A percentile compares a stretch with the other conserved stretches of the same genome.
Conservation (phyloP, 805 yeast genomes). For the Barnettozyma populi region DNA sequence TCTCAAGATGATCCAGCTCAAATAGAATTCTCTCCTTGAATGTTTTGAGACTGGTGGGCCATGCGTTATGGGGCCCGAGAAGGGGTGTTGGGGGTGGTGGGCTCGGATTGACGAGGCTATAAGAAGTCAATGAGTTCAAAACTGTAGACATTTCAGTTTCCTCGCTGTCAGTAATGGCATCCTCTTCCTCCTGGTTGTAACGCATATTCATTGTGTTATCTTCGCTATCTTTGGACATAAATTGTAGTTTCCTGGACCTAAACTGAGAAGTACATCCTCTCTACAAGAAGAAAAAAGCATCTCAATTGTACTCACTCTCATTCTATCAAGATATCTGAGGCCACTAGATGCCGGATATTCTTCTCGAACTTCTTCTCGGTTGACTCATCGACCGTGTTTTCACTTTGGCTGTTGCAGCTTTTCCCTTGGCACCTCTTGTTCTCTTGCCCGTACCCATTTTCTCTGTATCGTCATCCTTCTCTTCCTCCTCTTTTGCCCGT, state of each 20-base stretch:
- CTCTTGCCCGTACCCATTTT: constrained; percentile 1
- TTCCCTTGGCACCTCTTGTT: constrained; percentile 14
- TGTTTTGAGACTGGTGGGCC: background rate
- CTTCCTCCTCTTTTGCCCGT: background rate
- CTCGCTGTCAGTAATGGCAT: too few relatives aligned
- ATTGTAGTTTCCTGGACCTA: too few relatives aligned
- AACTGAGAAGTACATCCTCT: too few relatives aligned
- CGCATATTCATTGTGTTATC: too few relatives aligned
- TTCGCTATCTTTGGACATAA: too few relatives aligned
- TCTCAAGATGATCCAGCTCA: background rate
- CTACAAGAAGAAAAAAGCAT: too few relatives aligned
- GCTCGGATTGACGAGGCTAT: too few relatives aligned
- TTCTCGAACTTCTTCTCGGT: constrained; percentile 15
- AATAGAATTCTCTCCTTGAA: background rate
- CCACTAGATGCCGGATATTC: constrained; percentile 1
- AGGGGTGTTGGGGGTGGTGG: background rate
- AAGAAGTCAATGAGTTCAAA: too few relatives aligned
- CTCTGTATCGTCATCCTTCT: background rate
- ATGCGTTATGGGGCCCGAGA: background rate
- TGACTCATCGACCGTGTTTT: constrained; percentile 12
- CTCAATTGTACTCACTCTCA: too few relatives aligned
- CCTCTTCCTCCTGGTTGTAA: too few relatives aligned
- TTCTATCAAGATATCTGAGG: background rate
- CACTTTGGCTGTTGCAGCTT: constrained; percentile 5
- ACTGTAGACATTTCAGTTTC: too few relatives aligned